phyloP scores from a whole-genome alignment of 139 green algal species.

The Ettlia oleoabundans region DNA sequence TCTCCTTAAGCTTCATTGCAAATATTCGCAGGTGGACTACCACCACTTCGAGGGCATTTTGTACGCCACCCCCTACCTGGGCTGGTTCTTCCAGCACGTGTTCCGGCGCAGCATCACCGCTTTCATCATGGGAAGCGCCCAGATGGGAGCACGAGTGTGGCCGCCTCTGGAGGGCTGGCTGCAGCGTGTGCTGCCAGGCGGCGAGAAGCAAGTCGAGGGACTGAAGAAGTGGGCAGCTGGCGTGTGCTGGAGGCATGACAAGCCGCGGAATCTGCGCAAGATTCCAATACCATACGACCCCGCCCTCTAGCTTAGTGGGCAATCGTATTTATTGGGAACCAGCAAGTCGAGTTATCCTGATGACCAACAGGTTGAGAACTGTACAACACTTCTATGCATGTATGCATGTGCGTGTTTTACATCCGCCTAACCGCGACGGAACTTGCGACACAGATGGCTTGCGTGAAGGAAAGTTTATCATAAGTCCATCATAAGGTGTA shows the following conservation, averaged over 20 bases:
- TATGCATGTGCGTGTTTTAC: too few species aligned
- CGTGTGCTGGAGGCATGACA: slow-evolving; percentile 6
- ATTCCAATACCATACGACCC: slow-evolving; percentile 13
- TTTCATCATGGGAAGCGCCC: slow-evolving; percentile 6
- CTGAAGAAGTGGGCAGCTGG: not conserved
- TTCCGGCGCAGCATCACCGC: slow-evolving; percentile 4
- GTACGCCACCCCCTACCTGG: slow-evolving; percentile 8
- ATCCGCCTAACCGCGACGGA: too few species aligned
- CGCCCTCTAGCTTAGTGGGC: too few species aligned
- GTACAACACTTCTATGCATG: too few species aligned
- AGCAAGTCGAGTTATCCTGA: too few species aligned
- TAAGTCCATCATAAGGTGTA: too few species aligned
- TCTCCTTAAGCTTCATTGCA: too few species aligned
- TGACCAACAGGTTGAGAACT: too few species aligned
- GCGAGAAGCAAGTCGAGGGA: not conserved
- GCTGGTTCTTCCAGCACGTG: slow-evolving; percentile 6
- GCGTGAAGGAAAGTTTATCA: too few species aligned
- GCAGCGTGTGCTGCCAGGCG: not conserved
- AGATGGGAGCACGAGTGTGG: not conserved
- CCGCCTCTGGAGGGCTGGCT: slow-evolving; percentile 14
- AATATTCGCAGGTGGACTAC: slow-evolving; percentile 42
- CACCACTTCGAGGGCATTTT: slow-evolving; percentile 45
- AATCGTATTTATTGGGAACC: too few species aligned
- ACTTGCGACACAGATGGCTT: too few species aligned
- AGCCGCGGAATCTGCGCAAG: not conserved